Evolutionary conservation across 139 green algal genomes (phyloP), one percentile per base, ranked within the genome.

Genomic region (Chlamydomonas asymmetrica): DNA sequence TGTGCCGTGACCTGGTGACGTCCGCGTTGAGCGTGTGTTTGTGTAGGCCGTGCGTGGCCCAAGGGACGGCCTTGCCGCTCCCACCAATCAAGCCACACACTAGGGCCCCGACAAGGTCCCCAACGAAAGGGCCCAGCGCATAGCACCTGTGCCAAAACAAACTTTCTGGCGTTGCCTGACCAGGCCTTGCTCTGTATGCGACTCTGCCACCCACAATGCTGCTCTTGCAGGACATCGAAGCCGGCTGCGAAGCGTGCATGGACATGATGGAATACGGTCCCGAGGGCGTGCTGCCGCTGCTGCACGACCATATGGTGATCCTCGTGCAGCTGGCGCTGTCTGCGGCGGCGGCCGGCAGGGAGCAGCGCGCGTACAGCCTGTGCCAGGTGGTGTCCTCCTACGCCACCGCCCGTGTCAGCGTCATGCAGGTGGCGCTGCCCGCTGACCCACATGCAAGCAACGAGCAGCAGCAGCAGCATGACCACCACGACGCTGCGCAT

Each of bases 261-360:
- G 71, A 79, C 23, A 37, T 83, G 23, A 41, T 76, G 23, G 78
- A 83, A 48, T 78, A 73, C 65, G 78, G 64, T 10, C 71, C 78
- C 4, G 71, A 83, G 29, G 37, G 45, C 10, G 65, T 83, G 34
- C 29, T 83, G 4, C 1, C 25, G 4, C 31, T 50, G 10, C 57
- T 83, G 41, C 40, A 80, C 7, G n/a, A 10, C 8, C 41, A 50
- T 31, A 41, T 79, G 57, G 1, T 73, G 32, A 4, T 56, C 4
- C 32, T 83, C 9, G 78, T 71, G 50, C 32, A 65, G 31, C 56
- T 71, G 66, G 71, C 78, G 29, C 38, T n/a, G 5, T 59, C 31
- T 0, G 23, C 1, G 8, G 60, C 67, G 31, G 71, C 64, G 43
- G 38, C 32, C 29, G 38, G 32, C 39, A 56, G 23, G 57, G 34